phyloP scores from a whole-genome alignment of 768 basidiomycete genomes.

The Daedalea quercina region DNA sequence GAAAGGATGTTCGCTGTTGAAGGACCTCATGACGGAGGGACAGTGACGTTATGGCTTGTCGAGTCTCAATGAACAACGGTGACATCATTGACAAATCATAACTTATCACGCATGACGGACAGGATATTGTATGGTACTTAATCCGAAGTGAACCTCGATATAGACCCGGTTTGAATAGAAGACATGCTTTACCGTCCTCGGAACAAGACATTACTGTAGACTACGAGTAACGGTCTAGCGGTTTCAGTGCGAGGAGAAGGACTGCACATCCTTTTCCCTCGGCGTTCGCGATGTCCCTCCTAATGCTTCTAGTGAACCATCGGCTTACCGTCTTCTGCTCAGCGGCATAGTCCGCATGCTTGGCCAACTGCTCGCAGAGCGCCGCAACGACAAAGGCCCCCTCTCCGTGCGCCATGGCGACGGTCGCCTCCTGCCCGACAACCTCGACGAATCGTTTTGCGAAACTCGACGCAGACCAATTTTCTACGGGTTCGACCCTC shows the following conservation, averaged over 20 bases:
- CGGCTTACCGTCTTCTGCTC: conserved; percentile 39
- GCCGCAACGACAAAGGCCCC: conserved; percentile 77
- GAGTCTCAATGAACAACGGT: background rate
- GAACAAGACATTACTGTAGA: no score
- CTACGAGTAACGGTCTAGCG: conserved; percentile 19
- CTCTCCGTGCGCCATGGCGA: conserved; percentile 51
- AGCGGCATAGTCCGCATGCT: conserved; percentile 27
- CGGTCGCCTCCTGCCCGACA: conserved; percentile 44
- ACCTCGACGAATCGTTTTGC: conserved; percentile 48
- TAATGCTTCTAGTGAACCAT: conserved; percentile 52
- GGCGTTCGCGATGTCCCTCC: conserved; percentile 41
- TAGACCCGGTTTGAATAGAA: no score
- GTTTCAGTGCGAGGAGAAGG: conserved; percentile 51
- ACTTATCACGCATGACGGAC: background rate
- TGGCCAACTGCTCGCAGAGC: conserved; percentile 41
- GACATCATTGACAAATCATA: background rate
- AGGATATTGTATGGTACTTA: no score
- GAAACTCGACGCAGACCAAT: conserved; percentile 55
- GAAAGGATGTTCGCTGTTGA: conserved; percentile 51
- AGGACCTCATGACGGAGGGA: conserved; percentile 46
- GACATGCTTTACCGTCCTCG: no score
- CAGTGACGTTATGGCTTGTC: background rate
- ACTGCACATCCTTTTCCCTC: conserved; percentile 67
- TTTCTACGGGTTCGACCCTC: conserved; percentile 41
- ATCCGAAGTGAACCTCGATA: no score